Evolutionary conservation across 139 green algal species (phyloP).

Genomic region (Volvox africanus): DNA sequence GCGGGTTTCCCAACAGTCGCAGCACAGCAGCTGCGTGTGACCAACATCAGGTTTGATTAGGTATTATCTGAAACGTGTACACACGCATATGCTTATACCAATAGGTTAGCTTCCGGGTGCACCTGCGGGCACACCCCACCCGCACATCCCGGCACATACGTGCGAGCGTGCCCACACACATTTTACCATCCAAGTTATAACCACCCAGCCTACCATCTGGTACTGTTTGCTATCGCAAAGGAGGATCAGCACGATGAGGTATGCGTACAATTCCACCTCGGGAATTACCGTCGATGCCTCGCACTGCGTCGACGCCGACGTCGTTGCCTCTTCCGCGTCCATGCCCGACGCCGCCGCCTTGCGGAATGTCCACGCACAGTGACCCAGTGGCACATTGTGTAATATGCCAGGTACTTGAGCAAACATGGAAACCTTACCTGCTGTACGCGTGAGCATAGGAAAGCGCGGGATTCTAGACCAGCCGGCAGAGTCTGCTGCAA

Average conservation of each 20-base stretch:
- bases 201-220: constrained; percentile 66
- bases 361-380: background rate
- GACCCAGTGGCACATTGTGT: too few species aligned
- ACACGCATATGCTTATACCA: too few species aligned
- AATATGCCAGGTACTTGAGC: too few species aligned
- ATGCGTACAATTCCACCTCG: constrained; percentile 91
- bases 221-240: constrained; percentile 84
- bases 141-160: too few species aligned
- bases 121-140: too few species aligned
- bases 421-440: constrained; percentile 57
- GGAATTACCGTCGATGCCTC: constrained; percentile 58
- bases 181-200: too few species aligned
- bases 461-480: constrained; percentile 32
- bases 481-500: constrained; percentile 63
- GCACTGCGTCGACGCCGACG: background rate
- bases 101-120: too few species aligned
- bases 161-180: too few species aligned
- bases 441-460: constrained; percentile 60
- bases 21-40: too few species aligned
- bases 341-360: constrained; percentile 46
- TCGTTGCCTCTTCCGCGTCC: constrained; percentile 55
- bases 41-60: too few species aligned
- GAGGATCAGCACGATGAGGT: constrained; percentile 85
- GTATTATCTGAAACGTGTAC: too few species aligned
- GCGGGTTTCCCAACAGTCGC: too few species aligned